A percentile compares a stretch with the other conserved stretches of the same genome.
Evolutionary conservation across 306 rosid genomes (phyloP).

Genomic region (Senna siamea): DNA sequence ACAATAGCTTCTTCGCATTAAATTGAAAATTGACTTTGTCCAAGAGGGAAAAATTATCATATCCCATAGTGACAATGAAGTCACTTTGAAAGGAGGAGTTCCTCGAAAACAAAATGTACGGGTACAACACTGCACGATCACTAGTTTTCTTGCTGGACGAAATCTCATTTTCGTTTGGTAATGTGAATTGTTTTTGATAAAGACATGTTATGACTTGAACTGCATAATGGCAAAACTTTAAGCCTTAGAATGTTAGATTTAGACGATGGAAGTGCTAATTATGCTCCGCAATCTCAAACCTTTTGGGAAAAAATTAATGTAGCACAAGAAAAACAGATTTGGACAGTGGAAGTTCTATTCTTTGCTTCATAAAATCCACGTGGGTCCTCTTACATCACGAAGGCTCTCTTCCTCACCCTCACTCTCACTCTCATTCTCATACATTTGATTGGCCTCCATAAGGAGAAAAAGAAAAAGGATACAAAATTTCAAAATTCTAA

Average conservation of each 20-base stretch:
- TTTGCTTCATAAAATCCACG: conserved; percentile 36
- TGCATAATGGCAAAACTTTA: not conserved
- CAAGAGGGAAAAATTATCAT: not conserved
- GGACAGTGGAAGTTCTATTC: conserved; percentile 17
- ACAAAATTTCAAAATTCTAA: conserved; percentile 19
- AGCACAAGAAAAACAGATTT: not conserved
- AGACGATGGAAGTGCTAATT: conserved; percentile 8
- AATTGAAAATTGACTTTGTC: not conserved
- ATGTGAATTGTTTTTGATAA: not conserved
- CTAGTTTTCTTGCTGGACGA: not conserved
- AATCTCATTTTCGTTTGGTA: not conserved
- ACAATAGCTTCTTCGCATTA: not conserved
- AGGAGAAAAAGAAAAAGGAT: not conserved
- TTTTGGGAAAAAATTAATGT: not conserved
- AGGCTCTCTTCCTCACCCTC: conserved; percentile 26
- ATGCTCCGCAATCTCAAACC: not conserved
- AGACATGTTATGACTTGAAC: not conserved
- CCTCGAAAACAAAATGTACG: too few relatives aligned
- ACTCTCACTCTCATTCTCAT: conserved; percentile 27
- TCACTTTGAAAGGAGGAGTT: not conserved
- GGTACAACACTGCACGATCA: conserved; percentile 8
- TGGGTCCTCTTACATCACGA: conserved; percentile 37
- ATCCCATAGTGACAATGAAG: not conserved
- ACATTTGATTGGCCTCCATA: conserved; percentile 33
- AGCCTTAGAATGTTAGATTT: not conserved